These are phyloP conservation scores for Lasiosphaeriaceae sp. DNA, from an alignment of 495 filamentous ascomycete genomes.

Conservation along the genomic window DNA sequence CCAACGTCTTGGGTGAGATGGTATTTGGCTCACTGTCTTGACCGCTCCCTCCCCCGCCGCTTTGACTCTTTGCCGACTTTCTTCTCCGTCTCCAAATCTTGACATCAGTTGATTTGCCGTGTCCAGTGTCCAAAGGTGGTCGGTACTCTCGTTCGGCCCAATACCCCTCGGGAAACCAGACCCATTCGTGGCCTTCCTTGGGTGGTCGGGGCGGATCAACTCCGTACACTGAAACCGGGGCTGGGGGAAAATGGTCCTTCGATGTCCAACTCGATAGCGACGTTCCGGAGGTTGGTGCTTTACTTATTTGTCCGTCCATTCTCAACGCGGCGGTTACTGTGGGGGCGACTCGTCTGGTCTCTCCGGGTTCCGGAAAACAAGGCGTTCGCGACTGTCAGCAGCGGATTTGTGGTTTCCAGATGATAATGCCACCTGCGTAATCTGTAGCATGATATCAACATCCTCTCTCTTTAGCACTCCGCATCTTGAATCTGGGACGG, in stretches of 20 bases:
- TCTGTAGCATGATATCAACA: too few species aligned
- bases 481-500: too few species aligned
- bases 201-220: constrained; percentile 48
- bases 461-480: too few species aligned
- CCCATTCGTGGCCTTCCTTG: constrained; percentile 49
- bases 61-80: constrained; percentile 31
- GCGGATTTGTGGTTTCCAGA: too few species aligned
- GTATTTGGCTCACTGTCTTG: constrained; percentile 16
- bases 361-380: too few species aligned
- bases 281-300: background rate
- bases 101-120: constrained; percentile 15
- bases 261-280: background rate
- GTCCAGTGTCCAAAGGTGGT: background rate
- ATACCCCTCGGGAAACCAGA: constrained; percentile 54
- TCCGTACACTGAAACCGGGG: constrained; percentile 2
- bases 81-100: constrained; percentile 34
- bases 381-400: too few species aligned
- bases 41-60: constrained; percentile 20
- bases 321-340: background rate
- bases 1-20: constrained; percentile 17
- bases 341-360: too few species aligned
- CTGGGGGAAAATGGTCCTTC: background rate
- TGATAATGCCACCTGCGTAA: too few species aligned
- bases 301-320: constrained; percentile 10
- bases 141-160: constrained; percentile 49